phyloP scores from a whole-genome alignment of 2,329 filamentous ascomycete genomes.

The Ophiocordyceps camponoti-saundersi region DNA sequence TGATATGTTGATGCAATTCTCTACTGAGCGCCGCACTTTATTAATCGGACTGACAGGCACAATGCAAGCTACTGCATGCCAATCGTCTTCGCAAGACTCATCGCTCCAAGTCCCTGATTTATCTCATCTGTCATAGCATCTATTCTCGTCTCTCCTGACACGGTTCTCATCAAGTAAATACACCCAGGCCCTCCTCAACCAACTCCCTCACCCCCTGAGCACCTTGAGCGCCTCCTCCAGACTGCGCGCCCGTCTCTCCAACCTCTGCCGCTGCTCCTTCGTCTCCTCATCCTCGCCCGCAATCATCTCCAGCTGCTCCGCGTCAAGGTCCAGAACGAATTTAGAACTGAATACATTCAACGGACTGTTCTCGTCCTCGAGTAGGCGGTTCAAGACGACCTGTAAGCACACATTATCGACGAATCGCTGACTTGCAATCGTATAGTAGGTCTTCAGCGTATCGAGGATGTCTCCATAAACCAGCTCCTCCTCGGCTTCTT shows the following conservation, averaged over 20 bases:
- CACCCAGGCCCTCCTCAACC: not conserved
- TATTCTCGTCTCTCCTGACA: not conserved
- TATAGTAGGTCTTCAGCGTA: conserved; percentile 43
- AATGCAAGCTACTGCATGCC: no score
- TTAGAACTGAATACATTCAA: conserved; percentile 33
- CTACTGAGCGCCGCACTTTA: no score
- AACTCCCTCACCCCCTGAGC: not conserved
- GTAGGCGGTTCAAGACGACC: conserved; percentile 33
- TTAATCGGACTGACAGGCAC: no score
- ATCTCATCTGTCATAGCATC: no score
- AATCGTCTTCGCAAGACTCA: no score
- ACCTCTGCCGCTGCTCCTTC: conserved; percentile 20
- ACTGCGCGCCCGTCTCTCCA: conserved; percentile 26
- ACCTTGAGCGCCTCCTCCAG: not conserved
- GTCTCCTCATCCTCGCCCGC: conserved; percentile 34
- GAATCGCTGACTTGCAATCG: conserved; percentile 41
- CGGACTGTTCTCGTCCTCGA: conserved; percentile 30
- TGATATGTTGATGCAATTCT: no score
- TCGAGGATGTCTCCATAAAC: conserved; percentile 38
- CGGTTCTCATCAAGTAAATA: not conserved
- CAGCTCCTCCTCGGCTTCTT: conserved; percentile 12
- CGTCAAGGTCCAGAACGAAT: conserved; percentile 28
- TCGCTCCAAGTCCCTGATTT: no score
- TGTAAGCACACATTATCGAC: conserved; percentile 46
- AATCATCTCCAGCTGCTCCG: conserved; percentile 33